Conservation (phyloP, 2,329 filamentous ascomycete species). For the Paraphaeosphaeria sporulosa region DNA sequence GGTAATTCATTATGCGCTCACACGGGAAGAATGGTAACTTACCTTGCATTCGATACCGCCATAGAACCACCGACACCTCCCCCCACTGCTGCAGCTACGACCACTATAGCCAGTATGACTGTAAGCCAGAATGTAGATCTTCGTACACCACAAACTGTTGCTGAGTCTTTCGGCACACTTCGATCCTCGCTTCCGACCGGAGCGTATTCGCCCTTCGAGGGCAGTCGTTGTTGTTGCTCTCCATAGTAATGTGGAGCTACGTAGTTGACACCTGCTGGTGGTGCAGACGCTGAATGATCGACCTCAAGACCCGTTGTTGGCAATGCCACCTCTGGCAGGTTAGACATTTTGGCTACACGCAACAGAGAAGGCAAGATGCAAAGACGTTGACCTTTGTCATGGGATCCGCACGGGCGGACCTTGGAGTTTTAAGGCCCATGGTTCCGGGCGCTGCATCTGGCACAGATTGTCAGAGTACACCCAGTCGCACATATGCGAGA, state of each 20-base stretch:
- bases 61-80: slow-evolving; percentile 17
- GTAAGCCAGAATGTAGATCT: slow-evolving; percentile 12
- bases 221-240: not conserved
- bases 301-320: slow-evolving; percentile 5
- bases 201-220: not conserved
- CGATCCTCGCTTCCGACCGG: not conserved
- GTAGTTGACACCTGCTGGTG: not conserved
- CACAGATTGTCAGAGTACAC: not conserved
- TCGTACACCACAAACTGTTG: slow-evolving; percentile 4
- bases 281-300: not conserved
- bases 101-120: slow-evolving; percentile 5
- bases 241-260: not conserved
- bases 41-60: slow-evolving; percentile 16
- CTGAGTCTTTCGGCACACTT: not conserved
- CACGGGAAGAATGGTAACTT: not conserved
- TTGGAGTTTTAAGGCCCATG: slow-evolving; percentile 5
- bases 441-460: not conserved
- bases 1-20: not conserved
- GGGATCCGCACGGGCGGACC: not conserved
- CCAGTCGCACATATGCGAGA: not conserved
- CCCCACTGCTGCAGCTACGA: slow-evolving; percentile 12
- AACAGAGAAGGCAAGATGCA: not conserved
- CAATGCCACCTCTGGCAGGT: slow-evolving; percentile 5
- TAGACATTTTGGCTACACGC: not conserved
- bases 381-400: not conserved